phyloP scores from a whole-genome alignment of 2,329 filamentous ascomycete species.

The Alternaria sp. region DNA sequence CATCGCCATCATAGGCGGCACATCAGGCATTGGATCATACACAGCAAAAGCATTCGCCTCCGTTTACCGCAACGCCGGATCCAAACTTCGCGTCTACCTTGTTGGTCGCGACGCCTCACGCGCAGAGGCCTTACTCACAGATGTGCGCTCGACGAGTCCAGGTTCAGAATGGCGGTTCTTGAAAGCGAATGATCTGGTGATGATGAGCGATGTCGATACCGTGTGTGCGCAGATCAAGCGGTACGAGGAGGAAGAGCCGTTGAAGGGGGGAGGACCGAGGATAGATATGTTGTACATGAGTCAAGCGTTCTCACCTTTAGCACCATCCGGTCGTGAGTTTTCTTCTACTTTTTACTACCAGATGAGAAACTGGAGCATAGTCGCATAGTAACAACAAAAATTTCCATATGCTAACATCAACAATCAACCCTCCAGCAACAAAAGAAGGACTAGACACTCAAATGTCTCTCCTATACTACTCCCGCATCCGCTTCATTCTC shows the following conservation, averaged over 20 bases:
- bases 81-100: conserved; percentile 53
- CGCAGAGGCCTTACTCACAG: conserved; percentile 38
- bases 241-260: conserved; percentile 32
- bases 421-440: conserved; percentile 35
- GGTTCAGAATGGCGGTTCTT: conserved; percentile 48
- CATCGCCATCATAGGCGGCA: conserved; percentile 32
- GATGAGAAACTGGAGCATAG: too few relatives aligned
- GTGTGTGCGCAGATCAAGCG: conserved; percentile 39
- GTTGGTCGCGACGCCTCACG: conserved; percentile 52
- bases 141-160: conserved; percentile 39
- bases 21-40: conserved; percentile 40
- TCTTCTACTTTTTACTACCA: too few relatives aligned
- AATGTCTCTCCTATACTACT: conserved; percentile 47
- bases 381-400: too few relatives aligned
- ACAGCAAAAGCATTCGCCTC: conserved; percentile 27
- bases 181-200: conserved; percentile 40
- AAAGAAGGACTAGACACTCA: conserved; percentile 50
- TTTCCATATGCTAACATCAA: not conserved
- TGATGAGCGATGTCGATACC: conserved; percentile 49
- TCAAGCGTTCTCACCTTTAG: conserved; percentile 38
- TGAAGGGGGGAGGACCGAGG: conserved; percentile 29
- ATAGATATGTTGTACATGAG: conserved; percentile 49
- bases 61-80: conserved; percentile 14
- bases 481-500: conserved; percentile 51
- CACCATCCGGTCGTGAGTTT: conserved; percentile 57